Conservation (phyloP, 495 filamentous ascomycete species). For the Penicillium cataractarum region DNA sequence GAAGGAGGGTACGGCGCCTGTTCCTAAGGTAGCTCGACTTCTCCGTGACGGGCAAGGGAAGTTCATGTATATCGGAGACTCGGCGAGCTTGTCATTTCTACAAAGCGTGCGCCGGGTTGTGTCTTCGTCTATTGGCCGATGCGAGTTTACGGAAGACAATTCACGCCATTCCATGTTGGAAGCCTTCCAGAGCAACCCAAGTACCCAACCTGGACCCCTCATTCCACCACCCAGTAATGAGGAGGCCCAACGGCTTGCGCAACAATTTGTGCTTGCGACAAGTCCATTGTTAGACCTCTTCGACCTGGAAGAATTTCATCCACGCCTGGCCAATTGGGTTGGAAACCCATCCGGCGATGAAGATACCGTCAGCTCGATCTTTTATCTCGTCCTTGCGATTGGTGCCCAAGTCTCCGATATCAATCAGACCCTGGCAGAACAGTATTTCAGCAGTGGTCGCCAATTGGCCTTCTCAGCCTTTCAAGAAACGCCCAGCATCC, state of each 20-base stretch:
- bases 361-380: constrained; percentile 54
- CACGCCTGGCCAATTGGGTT: constrained; percentile 45
- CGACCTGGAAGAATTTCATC: constrained; percentile 40
- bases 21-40: constrained; percentile 53
- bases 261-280: constrained; percentile 47
- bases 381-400: constrained; percentile 63
- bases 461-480: constrained; percentile 58
- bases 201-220: constrained; percentile 34
- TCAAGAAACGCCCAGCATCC: constrained; percentile 57
- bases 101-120: constrained; percentile 75
- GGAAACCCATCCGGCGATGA: constrained; percentile 45
- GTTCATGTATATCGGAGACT: constrained; percentile 73
- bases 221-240: constrained; percentile 37
- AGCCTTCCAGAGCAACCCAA: constrained; percentile 49
- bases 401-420: constrained; percentile 60
- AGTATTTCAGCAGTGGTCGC: constrained; percentile 60
- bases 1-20: constrained; percentile 44
- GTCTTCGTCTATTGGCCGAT: constrained; percentile 63
- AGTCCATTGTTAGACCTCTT: constrained; percentile 46
- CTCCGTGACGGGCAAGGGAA: constrained; percentile 57
- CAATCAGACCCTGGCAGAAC: constrained; percentile 43
- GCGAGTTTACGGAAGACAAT: constrained; percentile 70
- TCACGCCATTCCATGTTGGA: constrained; percentile 71
- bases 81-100: constrained; percentile 70
- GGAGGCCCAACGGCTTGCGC: constrained; percentile 41